A percentile compares a stretch with the other conserved stretches of the same genome.
Evolutionary conservation across 331 rosid genomes (phyloP).

Genomic region (Erythrophleum ivorense): DNA sequence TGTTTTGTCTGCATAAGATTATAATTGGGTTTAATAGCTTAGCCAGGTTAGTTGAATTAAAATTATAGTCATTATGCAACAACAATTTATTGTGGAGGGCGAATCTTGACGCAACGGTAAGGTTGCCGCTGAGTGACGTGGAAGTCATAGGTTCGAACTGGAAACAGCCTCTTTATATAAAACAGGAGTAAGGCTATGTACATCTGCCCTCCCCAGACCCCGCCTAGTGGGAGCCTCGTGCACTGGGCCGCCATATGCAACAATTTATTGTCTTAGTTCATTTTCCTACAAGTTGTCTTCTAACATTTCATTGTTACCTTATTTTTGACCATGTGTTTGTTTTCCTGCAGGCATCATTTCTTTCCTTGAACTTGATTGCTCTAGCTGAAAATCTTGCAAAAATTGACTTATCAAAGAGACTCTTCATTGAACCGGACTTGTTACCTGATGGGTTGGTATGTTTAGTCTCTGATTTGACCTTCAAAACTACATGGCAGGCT

Average conservation of each 20-base stretch:
- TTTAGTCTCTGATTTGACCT: constrained; percentile 34
- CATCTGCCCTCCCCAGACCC: too few species aligned
- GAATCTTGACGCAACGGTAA: too few species aligned
- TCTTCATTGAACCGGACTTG: constrained; percentile 75
- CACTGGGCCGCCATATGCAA: too few species aligned
- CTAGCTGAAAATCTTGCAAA: constrained; percentile 72
- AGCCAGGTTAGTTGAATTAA: constrained; percentile 5
- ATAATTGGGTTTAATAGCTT: constrained; percentile 7
- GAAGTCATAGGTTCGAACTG: too few species aligned
- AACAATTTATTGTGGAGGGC: too few species aligned
- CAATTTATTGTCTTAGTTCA: background rate
- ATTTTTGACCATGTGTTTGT: constrained; percentile 30
- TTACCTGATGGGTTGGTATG: constrained; percentile 79
- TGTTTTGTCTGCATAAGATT: background rate
- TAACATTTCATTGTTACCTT: constrained; percentile 25
- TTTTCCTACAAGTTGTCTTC: constrained; percentile 25
- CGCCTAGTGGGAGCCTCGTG: too few species aligned
- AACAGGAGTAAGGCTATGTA: too few species aligned
- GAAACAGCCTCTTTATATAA: too few species aligned
- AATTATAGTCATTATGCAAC: background rate
- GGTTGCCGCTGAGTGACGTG: too few species aligned
- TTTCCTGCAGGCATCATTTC: constrained; percentile 69
- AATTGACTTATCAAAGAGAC: constrained; percentile 73
- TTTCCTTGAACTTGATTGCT: constrained; percentile 76
- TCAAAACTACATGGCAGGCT: constrained; percentile 17